Base-by-base conservation (phyloP, 1,284 basidiomycete genomes). In the Cryptococcus sp. region DNA sequence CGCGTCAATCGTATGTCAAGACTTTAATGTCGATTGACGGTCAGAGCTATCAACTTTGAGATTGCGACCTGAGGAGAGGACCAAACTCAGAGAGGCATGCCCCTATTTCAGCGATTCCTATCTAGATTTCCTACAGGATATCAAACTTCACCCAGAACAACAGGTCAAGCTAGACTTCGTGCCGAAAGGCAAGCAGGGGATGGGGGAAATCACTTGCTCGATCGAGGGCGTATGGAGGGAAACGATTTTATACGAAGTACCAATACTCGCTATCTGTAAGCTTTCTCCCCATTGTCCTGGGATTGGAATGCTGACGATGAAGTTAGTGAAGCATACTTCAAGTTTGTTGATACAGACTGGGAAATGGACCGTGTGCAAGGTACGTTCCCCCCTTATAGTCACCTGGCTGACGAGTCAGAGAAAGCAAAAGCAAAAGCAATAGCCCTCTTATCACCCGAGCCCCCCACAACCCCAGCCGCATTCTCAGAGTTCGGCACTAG, bases 401-500 rank as follows among this genome's bases (percentile, higher is more conserved):
- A 24, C 52, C 49, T 18, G 14, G 39, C 58, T 61, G 39, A 57
- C 48, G 2, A 41, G 22, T 11, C 64, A 82, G 83, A 81, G 43
- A 68, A 54, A 21, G 88, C 92, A 2, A 85, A 84, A 60, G 63
- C 73, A 24, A 98, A 98, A 73, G 89, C 82, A 0, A 76, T 76
- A 50, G 64, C 74, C 14, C 78, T 98, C 11, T 75, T 94, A n/a
- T 70, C 79, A 36, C 63, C 69, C 1, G 59, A 64, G 0, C 34
- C 48, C 7, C 54, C 57, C 0, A 57, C 56, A 14, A 80, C 81
- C 0, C 86, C 85, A 3, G 87, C 92, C 60, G 68, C 77, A 1
- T 87, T 96, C 67, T 91, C 85, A 65, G 96, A 98, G 67, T 98
- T 98, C 59, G 96, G 96, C 2, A 94, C 93, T 1, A 81, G 94